Evolutionary conservation across 495 filamentous ascomycete species (phyloP).

Genomic region (Bathelium albidoporum): DNA sequence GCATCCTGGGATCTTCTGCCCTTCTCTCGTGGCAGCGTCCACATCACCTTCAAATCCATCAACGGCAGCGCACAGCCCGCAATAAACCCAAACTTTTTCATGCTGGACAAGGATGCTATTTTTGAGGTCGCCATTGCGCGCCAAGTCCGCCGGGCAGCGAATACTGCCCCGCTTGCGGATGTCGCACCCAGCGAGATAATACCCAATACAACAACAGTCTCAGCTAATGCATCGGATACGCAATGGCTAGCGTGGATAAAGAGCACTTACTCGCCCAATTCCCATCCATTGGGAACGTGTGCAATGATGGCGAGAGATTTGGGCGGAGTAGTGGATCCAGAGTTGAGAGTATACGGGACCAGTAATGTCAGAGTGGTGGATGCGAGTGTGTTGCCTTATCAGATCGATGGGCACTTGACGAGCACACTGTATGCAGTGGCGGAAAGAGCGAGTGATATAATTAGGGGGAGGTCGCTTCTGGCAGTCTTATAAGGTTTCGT

Average conservation of each 20-base stretch:
- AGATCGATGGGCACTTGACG: constrained; percentile 2
- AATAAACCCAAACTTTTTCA: constrained; percentile 7
- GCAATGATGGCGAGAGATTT: constrained; percentile 38
- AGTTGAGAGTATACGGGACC: constrained; percentile 38
- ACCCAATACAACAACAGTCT: not conserved
- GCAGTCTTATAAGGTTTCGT: too few relatives aligned
- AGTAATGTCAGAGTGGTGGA: constrained; percentile 38
- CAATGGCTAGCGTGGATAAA: not conserved
- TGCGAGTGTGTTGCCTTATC: constrained; percentile 20
- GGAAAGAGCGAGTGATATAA: constrained; percentile 14
- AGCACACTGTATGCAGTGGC: constrained; percentile 12
- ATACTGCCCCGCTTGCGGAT: not conserved
- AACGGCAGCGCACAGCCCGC: constrained; percentile 3
- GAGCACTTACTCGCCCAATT: not conserved
- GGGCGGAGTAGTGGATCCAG: constrained; percentile 40
- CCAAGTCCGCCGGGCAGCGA: not conserved
- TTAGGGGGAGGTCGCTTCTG: not conserved
- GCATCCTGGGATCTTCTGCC: constrained; percentile 7
- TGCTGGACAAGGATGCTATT: not conserved
- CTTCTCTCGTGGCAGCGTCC: constrained; percentile 16
- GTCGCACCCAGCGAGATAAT: not conserved
- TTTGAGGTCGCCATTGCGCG: not conserved
- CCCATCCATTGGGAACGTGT: constrained; percentile 39
- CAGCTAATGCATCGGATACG: not conserved
- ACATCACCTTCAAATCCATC: constrained; percentile 6